These are phyloP conservation scores for Thielaviopsis ethacetica DNA, from an alignment of 2,329 filamentous ascomycete genomes.

Conservation along the genomic window DNA sequence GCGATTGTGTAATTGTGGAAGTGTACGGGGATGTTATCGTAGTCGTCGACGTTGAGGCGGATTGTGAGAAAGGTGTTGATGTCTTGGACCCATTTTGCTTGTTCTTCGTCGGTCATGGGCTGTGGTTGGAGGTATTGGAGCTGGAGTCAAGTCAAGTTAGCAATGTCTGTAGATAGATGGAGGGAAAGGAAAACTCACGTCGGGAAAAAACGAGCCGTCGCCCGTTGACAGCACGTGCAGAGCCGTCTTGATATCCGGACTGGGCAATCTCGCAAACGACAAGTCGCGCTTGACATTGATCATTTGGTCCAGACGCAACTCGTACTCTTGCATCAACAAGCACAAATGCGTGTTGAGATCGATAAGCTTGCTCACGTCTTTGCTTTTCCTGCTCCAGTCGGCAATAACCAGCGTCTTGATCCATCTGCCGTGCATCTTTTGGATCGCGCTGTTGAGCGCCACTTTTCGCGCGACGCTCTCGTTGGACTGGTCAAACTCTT, in stretches of 20 bases:
- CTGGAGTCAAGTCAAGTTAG: slow-evolving; percentile 24
- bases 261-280: slow-evolving; percentile 58
- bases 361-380: slow-evolving; percentile 71
- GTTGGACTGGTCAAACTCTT: slow-evolving; percentile 33
- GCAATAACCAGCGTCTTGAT: slow-evolving; percentile 83
- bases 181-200: slow-evolving; percentile 33
- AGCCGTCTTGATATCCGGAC: slow-evolving; percentile 82
- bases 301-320: slow-evolving; percentile 43
- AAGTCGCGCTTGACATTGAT: slow-evolving; percentile 60
- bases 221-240: slow-evolving; percentile 70
- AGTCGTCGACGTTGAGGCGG: slow-evolving; percentile 71
- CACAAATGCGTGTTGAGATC: slow-evolving; percentile 67
- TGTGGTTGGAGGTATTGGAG: slow-evolving; percentile 64
- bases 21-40: slow-evolving; percentile 55
- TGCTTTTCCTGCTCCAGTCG: slow-evolving; percentile 71
- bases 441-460: slow-evolving; percentile 57
- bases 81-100: slow-evolving; percentile 59
- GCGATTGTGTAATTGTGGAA: slow-evolving; percentile 64
- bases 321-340: slow-evolving; percentile 43
- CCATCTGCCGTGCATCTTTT: slow-evolving; percentile 69
- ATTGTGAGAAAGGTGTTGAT: slow-evolving; percentile 72
- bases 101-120: slow-evolving; percentile 51
- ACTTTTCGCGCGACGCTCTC: slow-evolving; percentile 65
- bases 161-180: background rate
- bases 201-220: slow-evolving; percentile 60